These are phyloP conservation scores for Plantago major DNA, from an alignment of 257 asterid species.

Conservation along the genomic window DNA sequence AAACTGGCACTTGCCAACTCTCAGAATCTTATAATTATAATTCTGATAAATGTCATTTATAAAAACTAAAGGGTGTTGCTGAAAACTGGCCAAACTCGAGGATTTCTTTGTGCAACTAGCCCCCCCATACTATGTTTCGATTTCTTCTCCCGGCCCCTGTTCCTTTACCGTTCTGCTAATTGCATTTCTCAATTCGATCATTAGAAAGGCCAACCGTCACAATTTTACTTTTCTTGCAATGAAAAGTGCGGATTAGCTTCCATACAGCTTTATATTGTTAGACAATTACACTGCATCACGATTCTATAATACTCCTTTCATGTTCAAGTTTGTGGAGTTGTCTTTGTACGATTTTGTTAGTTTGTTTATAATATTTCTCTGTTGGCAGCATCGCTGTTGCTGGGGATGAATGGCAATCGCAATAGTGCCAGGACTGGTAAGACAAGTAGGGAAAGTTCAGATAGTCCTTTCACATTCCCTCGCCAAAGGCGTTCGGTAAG, in stretches of 20 bases:
- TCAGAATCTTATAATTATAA: not conserved
- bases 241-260: not conserved
- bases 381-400: slow-evolving; percentile 69
- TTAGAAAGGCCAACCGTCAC: not conserved
- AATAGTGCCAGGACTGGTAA: slow-evolving; percentile 25
- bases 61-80: not conserved
- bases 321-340: slow-evolving; percentile 1
- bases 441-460: slow-evolving; percentile 70
- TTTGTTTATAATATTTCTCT: not conserved
- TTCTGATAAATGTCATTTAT: not conserved
- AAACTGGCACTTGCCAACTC: not conserved
- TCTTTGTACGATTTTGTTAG: not conserved
- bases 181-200: not conserved
- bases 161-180: not conserved
- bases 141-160: not conserved
- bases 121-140: not conserved
- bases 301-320: not conserved
- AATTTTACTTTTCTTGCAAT: slow-evolving; percentile 9
- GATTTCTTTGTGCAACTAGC: not conserved
- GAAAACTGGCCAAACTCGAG: not conserved
- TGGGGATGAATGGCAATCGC: slow-evolving; percentile 36
- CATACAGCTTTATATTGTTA: slow-evolving; percentile 3
- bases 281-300: not conserved
- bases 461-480: slow-evolving; percentile 76
- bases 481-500: slow-evolving; percentile 94